Conservation (phyloP, 805 yeast genomes). For the Barnettozyma siamensis region DNA sequence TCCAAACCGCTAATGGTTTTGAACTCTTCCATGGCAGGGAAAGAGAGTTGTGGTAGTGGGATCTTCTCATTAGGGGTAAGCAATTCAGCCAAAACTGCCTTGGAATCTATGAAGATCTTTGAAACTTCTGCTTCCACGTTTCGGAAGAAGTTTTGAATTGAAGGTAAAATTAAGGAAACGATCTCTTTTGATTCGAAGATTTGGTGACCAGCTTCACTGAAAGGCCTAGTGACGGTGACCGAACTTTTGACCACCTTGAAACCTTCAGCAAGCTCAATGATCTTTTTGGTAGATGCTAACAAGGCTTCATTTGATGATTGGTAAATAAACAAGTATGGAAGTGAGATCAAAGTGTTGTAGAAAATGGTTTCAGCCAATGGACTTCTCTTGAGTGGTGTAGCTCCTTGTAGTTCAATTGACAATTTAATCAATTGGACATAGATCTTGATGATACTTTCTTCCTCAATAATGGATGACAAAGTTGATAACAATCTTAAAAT, state of each 20-base stretch:
- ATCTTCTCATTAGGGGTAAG: conserved; percentile 16
- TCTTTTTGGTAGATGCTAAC: conserved; percentile 31
- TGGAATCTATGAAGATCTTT: conserved; percentile 33
- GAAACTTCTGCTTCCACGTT: conserved; percentile 22
- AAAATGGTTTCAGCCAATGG: conserved; percentile 65
- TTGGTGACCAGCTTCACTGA: conserved; percentile 18
- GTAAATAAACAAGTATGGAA: conserved; percentile 59
- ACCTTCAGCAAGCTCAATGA: conserved; percentile 40
- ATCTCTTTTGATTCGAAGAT: conserved; percentile 50
- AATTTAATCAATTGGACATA: conserved; percentile 47
- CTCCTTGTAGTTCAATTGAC: conserved; percentile 50
- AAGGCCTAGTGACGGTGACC: conserved; percentile 24
- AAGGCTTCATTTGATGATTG: conserved; percentile 28
- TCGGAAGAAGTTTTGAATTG: conserved; percentile 24
- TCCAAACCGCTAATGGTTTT: conserved; percentile 27
- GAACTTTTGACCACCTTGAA: conserved; percentile 27
- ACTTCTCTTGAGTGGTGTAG: conserved; percentile 33
- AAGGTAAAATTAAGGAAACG: conserved; percentile 46
- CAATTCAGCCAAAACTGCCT: conserved; percentile 12
- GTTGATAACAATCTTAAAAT: conserved; percentile 64
- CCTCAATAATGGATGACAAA: conserved; percentile 54
- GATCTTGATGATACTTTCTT: conserved; percentile 42
- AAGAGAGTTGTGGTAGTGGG: conserved; percentile 20
- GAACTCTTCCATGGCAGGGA: conserved; percentile 35
- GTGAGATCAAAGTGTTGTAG: conserved; percentile 51